Evolutionary conservation across 306 rosid species (phyloP).

Genomic region (Astragalus glycyphyllos): DNA sequence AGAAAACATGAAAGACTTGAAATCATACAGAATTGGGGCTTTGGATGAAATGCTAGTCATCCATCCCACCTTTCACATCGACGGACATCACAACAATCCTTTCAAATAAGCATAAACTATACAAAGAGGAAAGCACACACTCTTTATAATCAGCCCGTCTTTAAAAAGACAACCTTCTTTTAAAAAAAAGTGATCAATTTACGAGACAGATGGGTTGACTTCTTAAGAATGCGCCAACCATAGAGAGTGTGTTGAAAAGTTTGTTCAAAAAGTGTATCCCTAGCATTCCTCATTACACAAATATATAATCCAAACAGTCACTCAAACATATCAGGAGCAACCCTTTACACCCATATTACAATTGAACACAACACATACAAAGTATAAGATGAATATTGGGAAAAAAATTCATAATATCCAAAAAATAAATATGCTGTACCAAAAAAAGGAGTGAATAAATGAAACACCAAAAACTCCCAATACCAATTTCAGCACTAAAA

Average conservation of each 20-base stretch:
- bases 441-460: constrained; percentile 5
- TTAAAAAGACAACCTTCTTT: background rate
- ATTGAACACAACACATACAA: constrained; percentile 2
- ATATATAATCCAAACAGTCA: background rate
- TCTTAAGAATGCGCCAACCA: background rate
- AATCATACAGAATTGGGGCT: background rate
- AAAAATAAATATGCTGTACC: constrained; percentile 2
- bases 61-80: background rate
- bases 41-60: background rate
- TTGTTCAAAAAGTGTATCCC: background rate
- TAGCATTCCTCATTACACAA: background rate
- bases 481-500: constrained; percentile 9
- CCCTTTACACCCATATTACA: background rate
- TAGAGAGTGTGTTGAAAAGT: background rate
- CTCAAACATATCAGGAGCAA: background rate
- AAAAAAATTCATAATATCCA: constrained; percentile 10
- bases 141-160: background rate
- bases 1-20: constrained; percentile 10
- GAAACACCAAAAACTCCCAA: constrained; percentile 1
- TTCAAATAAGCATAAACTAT: constrained; percentile 23
- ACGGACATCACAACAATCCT: constrained; percentile 29
- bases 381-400: constrained; percentile 9
- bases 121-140: background rate
- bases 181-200: background rate
- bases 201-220: background rate